Percentiles rank a stretch among this genome's conserved stretches.
These are phyloP conservation scores for Rhynchospora breviuscula DNA, from an alignment of 176 grass and related monocot genomes.

Conservation along the genomic window DNA sequence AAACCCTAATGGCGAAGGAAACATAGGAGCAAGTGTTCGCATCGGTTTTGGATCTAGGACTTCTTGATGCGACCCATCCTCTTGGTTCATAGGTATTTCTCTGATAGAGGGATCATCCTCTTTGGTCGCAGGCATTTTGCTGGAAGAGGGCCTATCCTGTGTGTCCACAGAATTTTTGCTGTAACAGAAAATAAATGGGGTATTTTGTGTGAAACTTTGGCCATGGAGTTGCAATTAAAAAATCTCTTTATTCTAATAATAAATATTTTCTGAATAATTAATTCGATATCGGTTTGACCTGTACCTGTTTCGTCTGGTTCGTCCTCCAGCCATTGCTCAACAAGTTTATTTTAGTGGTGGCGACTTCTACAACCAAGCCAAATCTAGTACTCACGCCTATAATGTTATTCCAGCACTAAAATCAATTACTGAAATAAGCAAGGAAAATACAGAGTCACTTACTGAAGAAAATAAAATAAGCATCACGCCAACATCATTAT, in stretches of 20 bases:
- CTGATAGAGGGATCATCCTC: neutral
- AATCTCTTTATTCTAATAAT: neutral
- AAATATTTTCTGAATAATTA: neutral
- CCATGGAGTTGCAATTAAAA: neutral
- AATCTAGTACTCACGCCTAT: neutral
- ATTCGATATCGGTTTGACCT: neutral
- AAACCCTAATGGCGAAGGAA: conserved; percentile 63
- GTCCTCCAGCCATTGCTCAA: conserved; percentile 21
- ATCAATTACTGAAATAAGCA: neutral
- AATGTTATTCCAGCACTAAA: neutral
- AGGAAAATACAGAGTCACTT: neutral
- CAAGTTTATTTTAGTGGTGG: neutral
- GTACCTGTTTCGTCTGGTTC: conserved; percentile 16
- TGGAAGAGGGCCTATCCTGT: neutral
- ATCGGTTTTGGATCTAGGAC: conserved; percentile 69
- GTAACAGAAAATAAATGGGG: neutral
- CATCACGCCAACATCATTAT: neutral
- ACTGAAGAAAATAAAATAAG: neutral
- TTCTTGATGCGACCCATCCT: conserved; percentile 34
- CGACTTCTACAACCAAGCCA: neutral
- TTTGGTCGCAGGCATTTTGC: neutral
- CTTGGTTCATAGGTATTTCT: neutral
- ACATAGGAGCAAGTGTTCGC: conserved; percentile 78
- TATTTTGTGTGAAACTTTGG: neutral
- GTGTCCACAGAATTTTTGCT: too few species aligned